These are phyloP conservation scores for Rhizoclosmatium globosum DNA, from an alignment of 192 early-diverging fungal species.

Conservation along the genomic window DNA sequence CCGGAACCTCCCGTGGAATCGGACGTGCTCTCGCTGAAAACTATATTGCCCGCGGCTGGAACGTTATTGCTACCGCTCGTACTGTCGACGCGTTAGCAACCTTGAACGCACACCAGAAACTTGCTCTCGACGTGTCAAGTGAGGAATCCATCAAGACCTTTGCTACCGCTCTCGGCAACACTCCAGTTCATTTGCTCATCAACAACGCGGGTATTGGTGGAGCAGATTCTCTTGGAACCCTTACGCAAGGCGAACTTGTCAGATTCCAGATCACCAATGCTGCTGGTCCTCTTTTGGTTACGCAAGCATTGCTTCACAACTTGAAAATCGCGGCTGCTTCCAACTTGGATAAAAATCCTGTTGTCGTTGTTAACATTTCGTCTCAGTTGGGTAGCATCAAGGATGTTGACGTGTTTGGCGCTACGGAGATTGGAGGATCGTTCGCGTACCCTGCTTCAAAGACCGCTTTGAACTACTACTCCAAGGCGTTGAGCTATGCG, in stretches of 20 bases:
- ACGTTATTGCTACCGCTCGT: constrained; percentile 25
- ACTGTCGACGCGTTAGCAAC: not conserved
- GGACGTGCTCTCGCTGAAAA: not conserved
- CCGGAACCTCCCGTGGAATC: constrained; percentile 11
- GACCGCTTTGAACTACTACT: constrained; percentile 35
- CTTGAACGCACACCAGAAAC: not conserved
- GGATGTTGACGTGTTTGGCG: not conserved
- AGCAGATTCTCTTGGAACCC: not conserved
- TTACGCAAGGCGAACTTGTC: not conserved
- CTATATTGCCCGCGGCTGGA: constrained; percentile 17
- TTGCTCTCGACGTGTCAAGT: constrained; percentile 11
- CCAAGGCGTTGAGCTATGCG: constrained; percentile 24
- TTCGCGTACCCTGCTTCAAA: constrained; percentile 38
- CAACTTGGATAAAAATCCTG: not conserved
- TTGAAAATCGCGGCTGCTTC: constrained; percentile 11
- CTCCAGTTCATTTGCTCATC: constrained; percentile 27
- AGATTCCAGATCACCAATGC: constrained; percentile 17
- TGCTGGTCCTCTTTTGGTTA: constrained; percentile 42
- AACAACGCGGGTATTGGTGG: constrained; percentile 26
- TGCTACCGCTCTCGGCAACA: not conserved
- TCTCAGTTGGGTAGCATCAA: constrained; percentile 35
- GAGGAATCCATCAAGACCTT: constrained; percentile 17
- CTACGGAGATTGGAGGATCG: constrained; percentile 22
- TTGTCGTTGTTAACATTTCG: constrained; percentile 20
- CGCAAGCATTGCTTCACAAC: constrained; percentile 30